Conservation (phyloP, 345 rosid species). For the Eucalyptus tenuipes region DNA sequence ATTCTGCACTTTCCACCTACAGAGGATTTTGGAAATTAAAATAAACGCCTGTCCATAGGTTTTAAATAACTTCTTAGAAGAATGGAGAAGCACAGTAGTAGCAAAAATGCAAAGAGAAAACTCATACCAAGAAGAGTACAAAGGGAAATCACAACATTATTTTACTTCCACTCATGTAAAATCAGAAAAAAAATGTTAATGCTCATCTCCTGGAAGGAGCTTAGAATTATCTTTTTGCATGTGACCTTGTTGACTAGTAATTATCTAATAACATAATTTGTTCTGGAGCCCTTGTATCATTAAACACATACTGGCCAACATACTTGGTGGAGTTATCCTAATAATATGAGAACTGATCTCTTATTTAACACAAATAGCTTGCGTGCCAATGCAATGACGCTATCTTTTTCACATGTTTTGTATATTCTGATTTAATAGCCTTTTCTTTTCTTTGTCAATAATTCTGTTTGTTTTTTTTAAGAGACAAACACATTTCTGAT, state of each 20-base stretch:
- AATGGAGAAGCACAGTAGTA: neutral
- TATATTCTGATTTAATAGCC: neutral
- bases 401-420: neutral
- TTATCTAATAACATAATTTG: neutral
- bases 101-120: neutral
- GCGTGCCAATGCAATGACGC: neutral
- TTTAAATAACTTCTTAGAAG: neutral
- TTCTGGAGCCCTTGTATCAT: neutral
- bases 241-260: neutral
- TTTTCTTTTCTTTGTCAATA: neutral
- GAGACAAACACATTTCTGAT: neutral
- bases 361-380: neutral
- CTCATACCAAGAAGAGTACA: neutral
- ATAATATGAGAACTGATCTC: neutral
- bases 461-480: neutral
- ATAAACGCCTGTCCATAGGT: neutral
- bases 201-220: neutral
- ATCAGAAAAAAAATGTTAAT: neutral
- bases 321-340: neutral
- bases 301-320: neutral
- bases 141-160: neutral
- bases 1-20: conserved; percentile 73
- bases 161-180: neutral
- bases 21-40: neutral
- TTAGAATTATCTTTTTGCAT: neutral